Base-by-base conservation (phyloP, 202 grass and related monocot genomes). In the Alloteropsis angusta region DNA sequence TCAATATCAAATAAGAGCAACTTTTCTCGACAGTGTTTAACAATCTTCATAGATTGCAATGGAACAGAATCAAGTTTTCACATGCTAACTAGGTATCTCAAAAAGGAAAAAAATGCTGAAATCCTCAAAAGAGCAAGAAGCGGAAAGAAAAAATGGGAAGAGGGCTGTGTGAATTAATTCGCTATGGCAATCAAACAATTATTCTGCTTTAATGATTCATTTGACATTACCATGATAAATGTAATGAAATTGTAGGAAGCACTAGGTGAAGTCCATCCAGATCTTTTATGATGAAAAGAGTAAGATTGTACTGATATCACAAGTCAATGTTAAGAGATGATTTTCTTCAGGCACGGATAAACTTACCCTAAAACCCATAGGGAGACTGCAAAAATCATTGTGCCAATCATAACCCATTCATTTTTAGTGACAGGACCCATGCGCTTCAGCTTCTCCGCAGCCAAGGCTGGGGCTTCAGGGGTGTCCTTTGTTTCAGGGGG, bases 401-500 rank as follows among this genome's bases (percentile, higher is more conserved):
- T 99, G 70, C 81, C 84, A 79, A 99, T 88, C 96, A 95, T 99
- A 60, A 86, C 86, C 92, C 77, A 88, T 79, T 99, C 92, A 37
- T 89, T 99, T 82, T 84, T 95, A 56, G 90, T 99, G 54, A 93
- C 84, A 77, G 96, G 86, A 2, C 96, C 92, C 96, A 96, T 89
- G 79, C 77, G 78, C 82, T 96, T 81, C 9, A 99, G 82, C 67
- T 91, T 99, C 65, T 89, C 77, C 65, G 76, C 67, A 64, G 96
- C 96, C 56, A 93, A 82, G 70, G 83, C 86, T 62, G 92, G 96
- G 79, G 96, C 92, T 58, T 95, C 92, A 80, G 92, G 96, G 15
- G 96, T 95, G 22, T 99, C 92, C 63, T 95, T 99, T 39, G 55
- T 92, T 93, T 91, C 87, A 85, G 96, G 92, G 55, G 92, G 90